Evolutionary conservation across 2,329 filamentous ascomycete genomes (phyloP).

Genomic region (Keithomyces neogunnii): DNA sequence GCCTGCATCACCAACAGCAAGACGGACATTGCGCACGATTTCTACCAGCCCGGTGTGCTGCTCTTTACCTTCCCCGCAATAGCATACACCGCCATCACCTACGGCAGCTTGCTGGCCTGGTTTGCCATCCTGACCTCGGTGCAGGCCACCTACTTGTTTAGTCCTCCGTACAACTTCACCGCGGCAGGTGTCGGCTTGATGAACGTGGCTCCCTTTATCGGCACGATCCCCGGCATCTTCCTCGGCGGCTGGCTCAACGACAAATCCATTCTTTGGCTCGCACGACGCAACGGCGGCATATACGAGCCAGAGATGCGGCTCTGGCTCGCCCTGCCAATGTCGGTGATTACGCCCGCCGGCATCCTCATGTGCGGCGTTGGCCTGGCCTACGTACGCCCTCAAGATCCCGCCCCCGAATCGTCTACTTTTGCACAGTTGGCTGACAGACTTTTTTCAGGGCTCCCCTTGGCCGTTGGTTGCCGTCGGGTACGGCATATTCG

Average conservation of each 20-base stretch:
- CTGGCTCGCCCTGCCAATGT: conserved; percentile 23
- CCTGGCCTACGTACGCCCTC: not conserved
- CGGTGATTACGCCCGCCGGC: conserved; percentile 14
- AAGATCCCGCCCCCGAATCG: not conserved
- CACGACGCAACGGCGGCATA: conserved; percentile 27
- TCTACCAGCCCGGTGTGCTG: not conserved
- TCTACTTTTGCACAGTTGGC: no score
- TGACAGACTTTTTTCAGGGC: conserved; percentile 12
- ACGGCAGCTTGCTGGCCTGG: not conserved
- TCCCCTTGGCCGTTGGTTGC: conserved; percentile 29
- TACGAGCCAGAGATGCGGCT: conserved; percentile 36
- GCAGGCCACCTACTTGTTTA: not conserved
- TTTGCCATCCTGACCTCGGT: not conserved
- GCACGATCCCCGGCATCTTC: conserved; percentile 25
- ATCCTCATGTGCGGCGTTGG: conserved; percentile 24
- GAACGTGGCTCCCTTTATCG: conserved; percentile 21
- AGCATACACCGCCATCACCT: not conserved
- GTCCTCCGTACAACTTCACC: conserved; percentile 22
- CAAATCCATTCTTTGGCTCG: conserved; percentile 24
- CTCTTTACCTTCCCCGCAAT: not conserved
- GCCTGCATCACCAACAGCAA: not conserved
- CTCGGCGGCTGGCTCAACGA: conserved; percentile 30
- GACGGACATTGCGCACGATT: not conserved
- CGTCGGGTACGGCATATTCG: conserved; percentile 25
- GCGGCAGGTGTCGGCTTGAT: conserved; percentile 16